These are phyloP conservation scores for Colletotrichum simmondsii DNA, from an alignment of 2,329 filamentous ascomycete genomes.

Conservation along the genomic window DNA sequence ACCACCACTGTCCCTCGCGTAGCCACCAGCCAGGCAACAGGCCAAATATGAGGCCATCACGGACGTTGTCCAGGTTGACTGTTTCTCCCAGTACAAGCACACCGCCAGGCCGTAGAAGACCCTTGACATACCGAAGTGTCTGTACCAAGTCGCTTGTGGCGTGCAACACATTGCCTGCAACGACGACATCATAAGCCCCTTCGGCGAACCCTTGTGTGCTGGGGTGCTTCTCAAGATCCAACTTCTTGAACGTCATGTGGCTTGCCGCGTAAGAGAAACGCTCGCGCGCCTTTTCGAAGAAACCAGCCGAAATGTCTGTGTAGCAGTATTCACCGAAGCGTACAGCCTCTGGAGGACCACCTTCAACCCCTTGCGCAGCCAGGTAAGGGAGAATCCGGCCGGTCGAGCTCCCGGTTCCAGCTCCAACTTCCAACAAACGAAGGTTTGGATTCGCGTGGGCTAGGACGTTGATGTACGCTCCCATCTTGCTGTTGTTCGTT, in stretches of 20 bases:
- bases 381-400: conserved; percentile 46
- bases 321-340: background rate
- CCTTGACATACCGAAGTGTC: conserved; percentile 35
- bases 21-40: conserved; percentile 51
- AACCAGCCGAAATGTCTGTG: conserved; percentile 56
- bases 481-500: background rate
- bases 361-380: conserved; percentile 1
- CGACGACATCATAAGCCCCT: conserved; percentile 46
- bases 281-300: conserved; percentile 49
- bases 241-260: conserved; percentile 36
- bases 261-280: conserved; percentile 38
- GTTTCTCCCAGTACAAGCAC: conserved; percentile 39
- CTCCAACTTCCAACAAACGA: conserved; percentile 50
- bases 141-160: conserved; percentile 40
- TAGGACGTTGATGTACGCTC: conserved; percentile 20
- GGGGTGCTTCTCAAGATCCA: conserved; percentile 46
- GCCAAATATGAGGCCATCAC: conserved; percentile 42
- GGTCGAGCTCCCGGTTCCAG: conserved; percentile 53
- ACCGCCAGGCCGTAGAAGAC: conserved; percentile 42
- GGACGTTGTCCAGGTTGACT: conserved; percentile 31
- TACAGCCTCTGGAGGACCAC: conserved; percentile 38
- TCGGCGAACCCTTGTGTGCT: conserved; percentile 45
- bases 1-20: conserved; percentile 37
- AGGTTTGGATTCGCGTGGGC: conserved; percentile 42
- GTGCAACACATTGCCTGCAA: conserved; percentile 45